Evolutionary conservation across 2,329 filamentous ascomycete species (phyloP).

Genomic region (Endothia cerciana): DNA sequence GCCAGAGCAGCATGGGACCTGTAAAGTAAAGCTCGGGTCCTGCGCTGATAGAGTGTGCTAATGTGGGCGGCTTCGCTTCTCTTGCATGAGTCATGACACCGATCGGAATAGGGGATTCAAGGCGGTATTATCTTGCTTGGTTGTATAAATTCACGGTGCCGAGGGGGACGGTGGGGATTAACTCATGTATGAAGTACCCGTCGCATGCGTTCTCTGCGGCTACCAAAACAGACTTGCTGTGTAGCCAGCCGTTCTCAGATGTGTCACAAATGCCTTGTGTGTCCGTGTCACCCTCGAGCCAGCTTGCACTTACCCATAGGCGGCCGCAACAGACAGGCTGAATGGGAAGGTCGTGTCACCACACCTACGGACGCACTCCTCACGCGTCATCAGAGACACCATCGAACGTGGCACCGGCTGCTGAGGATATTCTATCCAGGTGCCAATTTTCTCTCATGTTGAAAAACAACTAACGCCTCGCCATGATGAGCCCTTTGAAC

Average conservation of each 20-base stretch:
- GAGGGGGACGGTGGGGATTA: neutral
- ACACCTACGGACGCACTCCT: neutral
- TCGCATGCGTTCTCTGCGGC: conserved; percentile 12
- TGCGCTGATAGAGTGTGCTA: conserved; percentile 9
- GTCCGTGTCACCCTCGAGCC: neutral
- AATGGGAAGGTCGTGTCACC: neutral
- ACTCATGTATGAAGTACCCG: conserved; percentile 16
- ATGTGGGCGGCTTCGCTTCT: conserved; percentile 17
- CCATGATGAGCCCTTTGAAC: conserved; percentile 2
- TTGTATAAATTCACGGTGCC: conserved; percentile 14
- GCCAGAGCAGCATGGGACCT: neutral
- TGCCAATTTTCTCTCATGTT: neutral
- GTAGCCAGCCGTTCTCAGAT: neutral
- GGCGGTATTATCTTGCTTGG: conserved; percentile 20
- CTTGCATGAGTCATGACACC: conserved; percentile 11
- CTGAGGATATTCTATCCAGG: neutral
- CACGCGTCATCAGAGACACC: neutral
- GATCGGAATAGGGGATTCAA: conserved; percentile 9
- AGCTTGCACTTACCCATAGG: neutral
- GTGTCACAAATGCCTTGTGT: neutral
- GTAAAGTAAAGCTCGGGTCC: too few relatives aligned
- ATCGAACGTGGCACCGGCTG: neutral
- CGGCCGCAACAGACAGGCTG: neutral
- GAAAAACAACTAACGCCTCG: neutral
- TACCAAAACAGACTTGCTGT: conserved; percentile 10